These are phyloP conservation scores for Saraca asoca DNA, from an alignment of 331 rosid genomes.

Conservation along the genomic window DNA sequence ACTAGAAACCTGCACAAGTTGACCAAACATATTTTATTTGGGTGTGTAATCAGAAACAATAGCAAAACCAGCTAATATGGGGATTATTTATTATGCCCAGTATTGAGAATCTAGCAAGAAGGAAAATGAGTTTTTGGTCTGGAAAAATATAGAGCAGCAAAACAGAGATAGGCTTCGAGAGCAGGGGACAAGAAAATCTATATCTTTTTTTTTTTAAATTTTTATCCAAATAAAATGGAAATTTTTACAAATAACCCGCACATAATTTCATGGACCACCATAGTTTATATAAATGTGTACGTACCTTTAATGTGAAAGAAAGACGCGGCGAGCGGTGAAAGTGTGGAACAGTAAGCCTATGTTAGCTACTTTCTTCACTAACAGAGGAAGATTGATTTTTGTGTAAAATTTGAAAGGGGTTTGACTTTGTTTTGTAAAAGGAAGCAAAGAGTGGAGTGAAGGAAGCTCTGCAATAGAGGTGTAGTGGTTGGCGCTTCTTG, in stretches of 20 bases:
- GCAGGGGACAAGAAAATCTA: constrained; percentile 27
- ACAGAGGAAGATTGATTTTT: neutral
- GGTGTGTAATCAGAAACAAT: constrained; percentile 5
- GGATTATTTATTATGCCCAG: neutral
- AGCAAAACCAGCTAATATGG: constrained; percentile 14
- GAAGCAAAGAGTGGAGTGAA: neutral
- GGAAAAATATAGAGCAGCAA: neutral
- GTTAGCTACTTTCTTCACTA: constrained; percentile 9
- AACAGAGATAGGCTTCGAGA: constrained; percentile 5
- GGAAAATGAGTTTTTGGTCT: neutral
- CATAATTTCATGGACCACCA: constrained; percentile 31
- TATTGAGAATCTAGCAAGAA: constrained; percentile 5
- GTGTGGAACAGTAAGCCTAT: neutral
- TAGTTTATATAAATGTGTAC: neutral
- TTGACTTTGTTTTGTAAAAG: too few species aligned
- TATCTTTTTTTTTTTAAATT: neutral
- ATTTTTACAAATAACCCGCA: constrained; percentile 10
- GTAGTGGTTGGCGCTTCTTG: too few species aligned
- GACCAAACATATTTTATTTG: constrained; percentile 30
- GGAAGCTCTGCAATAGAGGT: too few species aligned
- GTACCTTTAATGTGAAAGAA: constrained; percentile 36
- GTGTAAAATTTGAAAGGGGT: too few species aligned
- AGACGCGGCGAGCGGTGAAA: constrained; percentile 42
- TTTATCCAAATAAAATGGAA: neutral
- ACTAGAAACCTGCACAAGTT: constrained; percentile 42